Base-by-base conservation (phyloP, 2,329 filamentous ascomycete genomes). In the Alternaria ethzedia region DNA sequence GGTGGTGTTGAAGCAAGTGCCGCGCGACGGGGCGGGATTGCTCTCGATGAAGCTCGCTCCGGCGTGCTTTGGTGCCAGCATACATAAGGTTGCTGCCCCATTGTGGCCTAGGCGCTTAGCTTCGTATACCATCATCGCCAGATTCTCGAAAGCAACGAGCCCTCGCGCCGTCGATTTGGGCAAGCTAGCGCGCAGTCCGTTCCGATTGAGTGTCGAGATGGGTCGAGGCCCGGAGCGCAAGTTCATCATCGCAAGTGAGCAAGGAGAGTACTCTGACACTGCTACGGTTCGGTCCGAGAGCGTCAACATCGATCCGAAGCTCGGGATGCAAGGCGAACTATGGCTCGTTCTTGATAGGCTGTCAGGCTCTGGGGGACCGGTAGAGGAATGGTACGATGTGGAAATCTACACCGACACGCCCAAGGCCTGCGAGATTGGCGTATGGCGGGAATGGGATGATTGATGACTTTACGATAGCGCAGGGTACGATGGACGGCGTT, bases 271-370 rank as follows among this genome's bases (percentile, higher is more conserved):
- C 74, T 88, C 87, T 49, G 92, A 96, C 78, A 84, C 85, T 61
- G 88, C 88, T 0, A 85, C 78, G 9, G 78, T 96, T 25, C 86
- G 92, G 52, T 91, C 91, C 2, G 84, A 88, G 13, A 90, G 95
- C 67, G 86, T 96, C 55, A 90, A 96, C 79, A 81, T 97, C 45
- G 88, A 89, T 47, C 91, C 92, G 0, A 85, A 83, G n/a, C 80
- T 86, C 67, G 82, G 84, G 61, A 80, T 52, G 17, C 80, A 80
- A 10, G 86, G 86, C 20, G 89, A 89, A 17, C 78, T 94, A 61
- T 96, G 91, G 91, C 83, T 97, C 57, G 90, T 97, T 6, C 83
- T 97, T 45, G 94, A 97, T 80, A 86, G 91, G 68, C 86, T 95
- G 72, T 91, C 89, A n/a, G 86, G 86, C 11, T 83, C 83, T 47